Conservation (phyloP, 1,139 yeast genomes). For the Kodamaea anthophila region DNA sequence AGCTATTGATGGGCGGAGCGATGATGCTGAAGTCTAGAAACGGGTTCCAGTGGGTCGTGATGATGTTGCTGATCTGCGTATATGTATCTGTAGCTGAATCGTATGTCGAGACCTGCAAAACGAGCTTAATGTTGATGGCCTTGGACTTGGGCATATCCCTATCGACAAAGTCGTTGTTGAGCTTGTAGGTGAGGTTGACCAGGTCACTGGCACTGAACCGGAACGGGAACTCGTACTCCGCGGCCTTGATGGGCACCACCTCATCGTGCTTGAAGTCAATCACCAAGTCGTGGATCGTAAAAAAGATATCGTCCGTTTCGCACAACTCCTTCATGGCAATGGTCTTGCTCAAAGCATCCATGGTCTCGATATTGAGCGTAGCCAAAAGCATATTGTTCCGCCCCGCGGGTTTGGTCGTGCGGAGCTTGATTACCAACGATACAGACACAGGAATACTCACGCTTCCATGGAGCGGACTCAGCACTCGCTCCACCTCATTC, state of each 20-base stretch:
- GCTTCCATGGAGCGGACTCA: neutral
- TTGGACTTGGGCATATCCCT: constrained; percentile 21
- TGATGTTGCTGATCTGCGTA: constrained; percentile 20
- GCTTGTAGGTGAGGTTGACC: constrained; percentile 40
- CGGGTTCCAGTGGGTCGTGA: constrained; percentile 60
- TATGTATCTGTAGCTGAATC: constrained; percentile 8
- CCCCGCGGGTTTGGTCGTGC: constrained; percentile 54
- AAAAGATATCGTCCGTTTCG: constrained; percentile 18
- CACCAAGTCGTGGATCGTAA: constrained; percentile 35
- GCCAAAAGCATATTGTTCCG: constrained; percentile 46
- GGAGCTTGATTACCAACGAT: constrained; percentile 48
- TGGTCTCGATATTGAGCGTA: constrained; percentile 50
- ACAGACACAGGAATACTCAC: constrained; percentile 38
- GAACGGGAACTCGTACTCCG: constrained; percentile 25
- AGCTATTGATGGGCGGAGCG: constrained; percentile 42
- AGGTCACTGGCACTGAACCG: constrained; percentile 25
- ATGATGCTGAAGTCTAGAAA: constrained; percentile 49
- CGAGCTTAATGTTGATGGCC: constrained; percentile 30
- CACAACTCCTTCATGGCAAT: constrained; percentile 9
- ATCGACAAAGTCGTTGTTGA: constrained; percentile 24
- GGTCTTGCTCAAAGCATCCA: constrained; percentile 33
- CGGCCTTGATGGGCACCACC: constrained; percentile 23
- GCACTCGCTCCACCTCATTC: neutral
- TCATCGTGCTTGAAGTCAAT: constrained; percentile 36
- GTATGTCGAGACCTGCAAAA: constrained; percentile 20